These are phyloP conservation scores for Lolium rigidum DNA, from an alignment of 176 grass and related monocot genomes.

Conservation along the genomic window DNA sequence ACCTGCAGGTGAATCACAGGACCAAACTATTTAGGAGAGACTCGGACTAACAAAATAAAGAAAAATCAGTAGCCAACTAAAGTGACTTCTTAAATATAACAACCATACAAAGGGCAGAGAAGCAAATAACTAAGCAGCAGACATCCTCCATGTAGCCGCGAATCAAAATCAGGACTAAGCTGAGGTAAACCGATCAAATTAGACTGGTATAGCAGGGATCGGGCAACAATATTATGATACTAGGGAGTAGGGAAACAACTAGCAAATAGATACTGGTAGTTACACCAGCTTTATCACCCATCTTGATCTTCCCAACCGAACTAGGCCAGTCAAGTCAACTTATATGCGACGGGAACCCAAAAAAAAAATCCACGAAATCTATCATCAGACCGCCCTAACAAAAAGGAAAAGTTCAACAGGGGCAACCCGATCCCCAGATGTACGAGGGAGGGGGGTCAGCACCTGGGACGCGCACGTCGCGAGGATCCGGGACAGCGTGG, in stretches of 20 bases:
- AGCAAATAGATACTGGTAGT: not conserved
- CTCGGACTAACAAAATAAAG: not conserved
- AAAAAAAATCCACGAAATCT: not conserved
- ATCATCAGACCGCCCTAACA: not conserved
- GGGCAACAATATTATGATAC: not conserved
- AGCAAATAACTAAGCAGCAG: not conserved
- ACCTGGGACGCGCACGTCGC: conserved; percentile 66
- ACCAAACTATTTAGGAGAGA: not conserved
- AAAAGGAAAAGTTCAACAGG: not conserved
- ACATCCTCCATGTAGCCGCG: no score
- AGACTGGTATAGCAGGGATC: not conserved
- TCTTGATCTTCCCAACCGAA: not conserved
- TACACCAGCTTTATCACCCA: not conserved
- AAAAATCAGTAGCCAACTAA: not conserved
- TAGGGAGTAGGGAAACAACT: not conserved
- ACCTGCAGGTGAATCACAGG: not conserved
- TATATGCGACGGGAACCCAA: not conserved
- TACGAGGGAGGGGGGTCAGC: not conserved
- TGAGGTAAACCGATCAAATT: not conserved
- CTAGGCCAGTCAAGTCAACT: not conserved
- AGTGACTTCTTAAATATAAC: not conserved
- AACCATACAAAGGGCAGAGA: not conserved
- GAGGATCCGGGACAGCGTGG: conserved; percentile 53
- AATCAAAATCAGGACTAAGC: not conserved
- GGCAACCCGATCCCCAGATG: not conserved